Conservation (phyloP, 2,329 filamentous ascomycete genomes). For the Hymenotorrendiella dingleyae region DNA sequence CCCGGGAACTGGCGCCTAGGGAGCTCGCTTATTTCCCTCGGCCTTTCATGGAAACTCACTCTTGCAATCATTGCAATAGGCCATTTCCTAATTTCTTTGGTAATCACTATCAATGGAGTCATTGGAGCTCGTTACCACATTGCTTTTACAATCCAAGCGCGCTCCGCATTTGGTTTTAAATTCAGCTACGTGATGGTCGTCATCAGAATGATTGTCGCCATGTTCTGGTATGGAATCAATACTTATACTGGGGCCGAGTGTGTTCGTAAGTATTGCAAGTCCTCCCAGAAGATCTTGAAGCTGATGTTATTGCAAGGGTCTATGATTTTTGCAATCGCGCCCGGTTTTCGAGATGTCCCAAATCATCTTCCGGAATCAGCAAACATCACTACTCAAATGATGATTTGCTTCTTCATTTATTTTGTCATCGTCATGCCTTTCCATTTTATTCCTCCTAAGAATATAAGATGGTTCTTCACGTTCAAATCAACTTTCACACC, state of each 20-base stretch:
- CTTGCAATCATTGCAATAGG: no score
- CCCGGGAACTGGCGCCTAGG: no score
- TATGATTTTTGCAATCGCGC: slow-evolving; percentile 45
- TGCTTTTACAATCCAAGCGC: slow-evolving; percentile 39
- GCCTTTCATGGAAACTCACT: no score
- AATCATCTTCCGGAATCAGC: slow-evolving; percentile 44
- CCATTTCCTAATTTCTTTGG: no score
- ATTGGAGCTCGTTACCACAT: slow-evolving; percentile 41
- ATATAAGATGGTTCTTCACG: slow-evolving; percentile 47
- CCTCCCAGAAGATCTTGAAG: background rate
- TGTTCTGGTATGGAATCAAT: slow-evolving; percentile 28
- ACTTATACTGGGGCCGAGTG: slow-evolving; percentile 33
- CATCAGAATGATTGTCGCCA: slow-evolving; percentile 31
- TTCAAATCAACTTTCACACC: slow-evolving; percentile 31
- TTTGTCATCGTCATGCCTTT: slow-evolving; percentile 30
- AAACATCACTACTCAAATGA: slow-evolving; percentile 51
- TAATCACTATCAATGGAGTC: slow-evolving; percentile 43
- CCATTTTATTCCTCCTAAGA: slow-evolving; percentile 42
- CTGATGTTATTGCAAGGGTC: no score
- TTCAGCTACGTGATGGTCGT: slow-evolving; percentile 35
- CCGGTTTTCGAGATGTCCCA: slow-evolving; percentile 43
- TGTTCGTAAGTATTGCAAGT: slow-evolving; percentile 17
- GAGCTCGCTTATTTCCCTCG: no score
- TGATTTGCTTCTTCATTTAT: slow-evolving; percentile 47
- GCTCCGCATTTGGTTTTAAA: slow-evolving; percentile 40